Conservation (phyloP, 495 filamentous ascomycete species). For the Cenococcum geophilum region DNA sequence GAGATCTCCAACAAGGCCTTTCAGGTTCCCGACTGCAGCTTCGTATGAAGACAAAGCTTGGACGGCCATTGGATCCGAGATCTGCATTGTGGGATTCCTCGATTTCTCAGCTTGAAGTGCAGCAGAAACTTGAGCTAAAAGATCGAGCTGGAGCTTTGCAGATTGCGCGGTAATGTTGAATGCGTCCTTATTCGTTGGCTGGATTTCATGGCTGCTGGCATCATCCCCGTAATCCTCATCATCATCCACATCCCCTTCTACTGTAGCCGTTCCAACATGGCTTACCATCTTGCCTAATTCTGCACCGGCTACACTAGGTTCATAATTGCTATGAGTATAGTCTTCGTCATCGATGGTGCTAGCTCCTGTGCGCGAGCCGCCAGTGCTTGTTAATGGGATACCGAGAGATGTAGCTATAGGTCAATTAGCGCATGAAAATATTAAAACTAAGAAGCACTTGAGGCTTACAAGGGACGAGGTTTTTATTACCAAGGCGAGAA, state of each 20-base stretch:
- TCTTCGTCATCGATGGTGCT: conserved; percentile 52
- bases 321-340: conserved; percentile 51
- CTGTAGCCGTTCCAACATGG: conserved; percentile 43
- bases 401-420: conserved; percentile 31
- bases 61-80: conserved; percentile 67
- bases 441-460: background rate
- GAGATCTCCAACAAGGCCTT: conserved; percentile 77
- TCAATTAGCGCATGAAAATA: conserved; percentile 9
- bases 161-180: conserved; percentile 95
- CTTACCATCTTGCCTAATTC: conserved; percentile 47
- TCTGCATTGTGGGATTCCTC: conserved; percentile 59
- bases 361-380: conserved; percentile 38
- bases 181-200: conserved; percentile 73
- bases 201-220: conserved; percentile 69
- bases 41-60: conserved; percentile 86
- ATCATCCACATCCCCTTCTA: conserved; percentile 62
- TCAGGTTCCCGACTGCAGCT: conserved; percentile 78
- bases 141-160: conserved; percentile 83
- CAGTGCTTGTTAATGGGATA: conserved; percentile 45
- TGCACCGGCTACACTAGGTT: conserved; percentile 50
- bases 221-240: conserved; percentile 74
- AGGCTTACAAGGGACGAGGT: conserved; percentile 22
- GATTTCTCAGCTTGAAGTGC: conserved; percentile 69
- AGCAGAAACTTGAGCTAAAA: conserved; percentile 73
- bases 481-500: conserved; percentile 25